A percentile compares a stretch with the other conserved stretches of the same genome.
Evolutionary conservation across 2,329 filamentous ascomycete genomes (phyloP).

Genomic region (Epichloe bromicola): DNA sequence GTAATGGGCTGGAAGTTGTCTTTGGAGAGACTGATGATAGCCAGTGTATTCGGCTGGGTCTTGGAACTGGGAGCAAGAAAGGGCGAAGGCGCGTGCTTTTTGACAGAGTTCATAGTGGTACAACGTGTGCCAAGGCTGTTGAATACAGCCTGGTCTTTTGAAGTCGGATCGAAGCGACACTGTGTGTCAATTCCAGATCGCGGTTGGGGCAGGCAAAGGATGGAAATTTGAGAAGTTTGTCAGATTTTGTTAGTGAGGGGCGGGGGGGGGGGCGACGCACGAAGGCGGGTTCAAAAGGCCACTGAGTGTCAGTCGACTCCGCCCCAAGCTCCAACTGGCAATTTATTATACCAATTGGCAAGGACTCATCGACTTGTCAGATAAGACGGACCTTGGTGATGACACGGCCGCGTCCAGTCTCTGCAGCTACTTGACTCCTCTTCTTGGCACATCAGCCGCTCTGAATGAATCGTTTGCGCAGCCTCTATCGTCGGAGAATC

Average conservation of each 20-base stretch:
- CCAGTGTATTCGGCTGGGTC: slow-evolving; percentile 54
- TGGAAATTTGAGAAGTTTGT: not conserved
- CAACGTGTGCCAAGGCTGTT: not conserved
- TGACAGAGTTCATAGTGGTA: not conserved
- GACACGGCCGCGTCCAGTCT: slow-evolving; percentile 9
- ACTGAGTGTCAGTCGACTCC: too few species aligned
- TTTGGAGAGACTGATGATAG: slow-evolving; percentile 78
- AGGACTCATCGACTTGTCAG: not conserved
- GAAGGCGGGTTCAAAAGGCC: not conserved
- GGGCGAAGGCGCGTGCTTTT: slow-evolving; percentile 39
- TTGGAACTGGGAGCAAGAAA: slow-evolving; percentile 60
- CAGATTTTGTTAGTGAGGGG: too few species aligned
- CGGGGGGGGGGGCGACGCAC: too few species aligned
- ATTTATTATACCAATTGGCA: not conserved
- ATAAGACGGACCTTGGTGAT: slow-evolving; percentile 3
- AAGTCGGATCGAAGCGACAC: not conserved
- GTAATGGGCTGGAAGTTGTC: slow-evolving; percentile 72
- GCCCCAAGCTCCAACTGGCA: too few species aligned
- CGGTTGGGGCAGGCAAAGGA: not conserved
- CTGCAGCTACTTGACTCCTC: slow-evolving; percentile 4
- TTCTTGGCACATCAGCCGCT: slow-evolving; percentile 5
- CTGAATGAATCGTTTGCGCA: slow-evolving; percentile 25
- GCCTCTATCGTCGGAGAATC: slow-evolving; percentile 15
- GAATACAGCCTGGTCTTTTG: not conserved
- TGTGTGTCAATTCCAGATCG: not conserved